Percentiles rank a stretch among this genome's conserved stretches.
Conservation (phyloP, 1,284 basidiomycete species). For the Gymnopus androsaceus region DNA sequence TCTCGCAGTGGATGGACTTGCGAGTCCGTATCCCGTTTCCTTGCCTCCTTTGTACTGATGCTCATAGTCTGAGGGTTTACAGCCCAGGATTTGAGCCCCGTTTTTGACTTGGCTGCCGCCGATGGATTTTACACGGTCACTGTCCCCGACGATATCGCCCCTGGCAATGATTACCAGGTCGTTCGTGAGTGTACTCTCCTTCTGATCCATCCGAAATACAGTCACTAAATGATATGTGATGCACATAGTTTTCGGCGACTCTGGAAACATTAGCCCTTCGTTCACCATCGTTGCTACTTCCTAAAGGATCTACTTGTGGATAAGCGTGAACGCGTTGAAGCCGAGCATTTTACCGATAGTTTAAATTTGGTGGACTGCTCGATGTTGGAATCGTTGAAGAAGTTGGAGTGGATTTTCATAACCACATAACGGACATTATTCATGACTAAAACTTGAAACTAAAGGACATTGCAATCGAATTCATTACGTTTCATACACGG, state of each 20-base stretch:
- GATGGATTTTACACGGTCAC: constrained; percentile 11
- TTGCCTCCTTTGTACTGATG: not conserved
- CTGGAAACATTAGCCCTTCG: constrained; percentile 28
- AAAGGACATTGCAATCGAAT: too few relatives aligned
- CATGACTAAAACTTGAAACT: too few relatives aligned
- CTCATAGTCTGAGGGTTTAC: not conserved
- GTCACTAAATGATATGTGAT: not conserved
- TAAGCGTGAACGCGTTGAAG: too few relatives aligned
- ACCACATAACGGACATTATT: too few relatives aligned
- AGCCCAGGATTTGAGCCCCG: not conserved
- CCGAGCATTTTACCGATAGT: too few relatives aligned
- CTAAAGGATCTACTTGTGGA: too few relatives aligned
- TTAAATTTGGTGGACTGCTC: too few relatives aligned
- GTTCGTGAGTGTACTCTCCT: constrained; percentile 3
- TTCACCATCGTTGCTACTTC: constrained; percentile 17
- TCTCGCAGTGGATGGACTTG: not conserved
- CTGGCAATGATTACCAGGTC: constrained; percentile 8
- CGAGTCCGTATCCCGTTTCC: not conserved
- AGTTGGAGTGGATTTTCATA: too few relatives aligned
- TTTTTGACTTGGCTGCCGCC: constrained; percentile 8
- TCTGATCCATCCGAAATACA: too few relatives aligned
- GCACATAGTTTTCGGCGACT: constrained; percentile 22
- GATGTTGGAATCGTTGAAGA: too few relatives aligned
- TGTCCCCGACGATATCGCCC: constrained; percentile 12
- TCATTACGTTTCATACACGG: too few relatives aligned